Percentiles rank a stretch among this genome's conserved stretches.
Evolutionary conservation across 768 basidiomycete genomes (phyloP).

Genomic region (Termitomyces sp.): DNA sequence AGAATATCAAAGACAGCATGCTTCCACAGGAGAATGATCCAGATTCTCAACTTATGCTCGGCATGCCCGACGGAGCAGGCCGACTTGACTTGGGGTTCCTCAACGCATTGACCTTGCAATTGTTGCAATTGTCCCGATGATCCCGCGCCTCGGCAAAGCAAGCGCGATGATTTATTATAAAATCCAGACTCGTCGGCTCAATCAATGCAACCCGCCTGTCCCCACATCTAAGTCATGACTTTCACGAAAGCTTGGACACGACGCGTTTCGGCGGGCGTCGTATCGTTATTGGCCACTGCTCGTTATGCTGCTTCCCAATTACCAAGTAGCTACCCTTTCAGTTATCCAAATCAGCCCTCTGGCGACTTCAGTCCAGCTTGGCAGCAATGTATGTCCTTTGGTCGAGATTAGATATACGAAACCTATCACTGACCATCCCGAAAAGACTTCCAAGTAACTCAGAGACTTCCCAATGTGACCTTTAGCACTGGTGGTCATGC

Average conservation of each 20-base stretch:
- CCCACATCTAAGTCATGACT: constrained; percentile 3
- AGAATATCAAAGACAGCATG: not conserved
- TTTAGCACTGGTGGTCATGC: constrained; percentile 46
- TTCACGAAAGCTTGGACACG: constrained; percentile 23
- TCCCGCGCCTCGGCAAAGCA: not conserved
- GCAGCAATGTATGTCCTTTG: constrained; percentile 52
- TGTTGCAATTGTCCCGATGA: constrained; percentile 5
- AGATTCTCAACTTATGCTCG: constrained; percentile 1
- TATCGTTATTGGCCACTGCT: constrained; percentile 19
- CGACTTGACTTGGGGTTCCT: not conserved
- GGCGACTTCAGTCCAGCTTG: constrained; percentile 52
- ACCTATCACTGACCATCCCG: not conserved
- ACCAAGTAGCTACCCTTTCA: constrained; percentile 45
- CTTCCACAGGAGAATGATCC: not conserved
- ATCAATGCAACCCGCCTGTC: not conserved
- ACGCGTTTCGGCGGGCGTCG: constrained; percentile 16
- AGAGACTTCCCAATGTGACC: constrained; percentile 57
- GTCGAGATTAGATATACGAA: not conserved
- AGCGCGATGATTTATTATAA: not conserved
- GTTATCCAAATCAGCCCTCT: constrained; percentile 42
- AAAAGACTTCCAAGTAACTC: constrained; percentile 59
- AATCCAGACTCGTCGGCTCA: not conserved
- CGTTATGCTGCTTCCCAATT: constrained; percentile 24
- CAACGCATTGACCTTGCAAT: not conserved
- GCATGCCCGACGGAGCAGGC: constrained; percentile 4